Percentiles rank a stretch among this genome's conserved stretches.
phyloP scores from a whole-genome alignment of 306 rosid genomes.

The Ammopiptanthus mongolicus region DNA sequence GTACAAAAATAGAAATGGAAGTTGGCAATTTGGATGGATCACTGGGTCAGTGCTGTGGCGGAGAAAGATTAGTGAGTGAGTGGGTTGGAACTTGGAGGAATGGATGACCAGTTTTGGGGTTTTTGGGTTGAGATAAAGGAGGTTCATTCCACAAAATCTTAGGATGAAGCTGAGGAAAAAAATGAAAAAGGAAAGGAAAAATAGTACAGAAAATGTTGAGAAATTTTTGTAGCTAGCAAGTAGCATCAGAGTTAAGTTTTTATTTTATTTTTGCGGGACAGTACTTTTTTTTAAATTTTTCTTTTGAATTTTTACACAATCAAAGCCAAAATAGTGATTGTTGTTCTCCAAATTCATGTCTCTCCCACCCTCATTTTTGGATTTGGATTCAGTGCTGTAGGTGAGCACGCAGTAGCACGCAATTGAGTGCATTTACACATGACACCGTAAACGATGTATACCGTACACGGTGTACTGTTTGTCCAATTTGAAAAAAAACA shows the following conservation, averaged over 20 bases:
- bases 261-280: not conserved
- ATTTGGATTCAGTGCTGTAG: too few relatives aligned
- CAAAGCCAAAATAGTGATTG: constrained; percentile 25
- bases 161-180: not conserved
- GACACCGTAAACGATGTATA: too few relatives aligned
- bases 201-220: not conserved
- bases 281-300: not conserved
- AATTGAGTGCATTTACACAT: too few relatives aligned
- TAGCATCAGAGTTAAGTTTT: not conserved
- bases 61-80: not conserved
- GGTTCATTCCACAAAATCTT: not conserved
- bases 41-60: not conserved
- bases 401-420: too few relatives aligned
- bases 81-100: not conserved
- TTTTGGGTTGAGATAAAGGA: not conserved
- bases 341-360: constrained; percentile 3
- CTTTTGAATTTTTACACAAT: not conserved
- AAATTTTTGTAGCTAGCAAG: not conserved
- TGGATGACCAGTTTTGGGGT: not conserved
- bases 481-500: too few relatives aligned
- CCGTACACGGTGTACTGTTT: too few relatives aligned
- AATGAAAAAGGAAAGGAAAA: not conserved
- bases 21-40: not conserved
- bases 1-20: not conserved
- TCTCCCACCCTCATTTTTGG: not conserved